Evolutionary conservation across 768 basidiomycete genomes (phyloP).

Genomic region (Podaxis sp.): DNA sequence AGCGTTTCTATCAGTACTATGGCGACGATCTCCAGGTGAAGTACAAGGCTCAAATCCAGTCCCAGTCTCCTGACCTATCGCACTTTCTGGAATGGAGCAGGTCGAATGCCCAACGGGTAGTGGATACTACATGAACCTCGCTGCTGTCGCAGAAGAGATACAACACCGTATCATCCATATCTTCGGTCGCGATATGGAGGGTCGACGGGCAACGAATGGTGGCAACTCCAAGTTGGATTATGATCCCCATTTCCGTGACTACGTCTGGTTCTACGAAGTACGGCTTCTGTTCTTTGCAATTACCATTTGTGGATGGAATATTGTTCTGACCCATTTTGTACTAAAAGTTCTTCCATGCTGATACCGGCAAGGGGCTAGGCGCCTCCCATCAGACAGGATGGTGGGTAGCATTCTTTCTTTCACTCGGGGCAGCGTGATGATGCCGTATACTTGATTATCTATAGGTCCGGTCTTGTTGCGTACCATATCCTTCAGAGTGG

Average conservation of each 20-base stretch:
- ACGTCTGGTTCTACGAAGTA: constrained; percentile 95
- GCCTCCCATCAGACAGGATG: constrained; percentile 99
- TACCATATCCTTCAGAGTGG: constrained; percentile 92
- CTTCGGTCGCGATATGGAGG: constrained; percentile 89
- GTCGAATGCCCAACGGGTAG: constrained; percentile 96
- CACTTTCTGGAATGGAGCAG: constrained; percentile 23
- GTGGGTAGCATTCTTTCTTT: background rate
- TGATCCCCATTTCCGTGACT: constrained; percentile 96
- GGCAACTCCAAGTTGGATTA: constrained; percentile 83
- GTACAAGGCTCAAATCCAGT: background rate
- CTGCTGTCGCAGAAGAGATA: constrained; percentile 93
- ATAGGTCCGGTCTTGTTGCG: constrained; percentile 80
- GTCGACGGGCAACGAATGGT: constrained; percentile 89
- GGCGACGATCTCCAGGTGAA: constrained; percentile 79
- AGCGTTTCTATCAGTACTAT: constrained; percentile 98
- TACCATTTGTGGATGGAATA: background rate
- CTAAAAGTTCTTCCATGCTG: constrained; percentile 89
- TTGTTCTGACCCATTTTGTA: background rate
- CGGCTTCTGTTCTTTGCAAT: constrained; percentile 19
- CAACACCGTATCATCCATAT: constrained; percentile 99
- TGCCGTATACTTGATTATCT: background rate
- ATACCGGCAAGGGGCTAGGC: constrained; percentile 89
- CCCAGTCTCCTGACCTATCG: constrained; percentile 1
- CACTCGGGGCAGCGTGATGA: background rate
- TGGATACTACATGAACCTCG: constrained; percentile 97